Conservation (phyloP, 2,329 filamentous ascomycete species). For the Boeremia exigua region DNA sequence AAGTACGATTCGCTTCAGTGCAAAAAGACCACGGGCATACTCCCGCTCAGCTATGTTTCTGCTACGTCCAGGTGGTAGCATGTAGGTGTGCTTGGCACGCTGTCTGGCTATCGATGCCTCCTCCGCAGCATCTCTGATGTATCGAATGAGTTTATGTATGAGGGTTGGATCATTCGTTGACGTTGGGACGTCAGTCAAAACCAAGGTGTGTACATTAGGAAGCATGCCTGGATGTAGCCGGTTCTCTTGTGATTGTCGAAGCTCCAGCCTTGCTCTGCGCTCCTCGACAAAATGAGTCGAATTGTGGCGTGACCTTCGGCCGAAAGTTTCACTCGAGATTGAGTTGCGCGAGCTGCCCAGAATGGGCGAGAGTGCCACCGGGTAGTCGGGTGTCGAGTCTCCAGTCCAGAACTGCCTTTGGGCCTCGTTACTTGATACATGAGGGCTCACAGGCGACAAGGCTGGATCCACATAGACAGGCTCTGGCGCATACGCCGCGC, state of each 20-base stretch:
- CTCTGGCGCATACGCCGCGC: conserved; percentile 56
- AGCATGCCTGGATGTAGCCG: conserved; percentile 62
- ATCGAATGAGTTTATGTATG: conserved; percentile 54
- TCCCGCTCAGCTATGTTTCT: conserved; percentile 57
- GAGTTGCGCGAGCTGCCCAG: conserved; percentile 6
- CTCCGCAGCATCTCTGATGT: conserved; percentile 63
- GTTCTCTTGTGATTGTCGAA: conserved; percentile 41
- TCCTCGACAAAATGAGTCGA: conserved; percentile 38
- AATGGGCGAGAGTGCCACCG: conserved; percentile 25
- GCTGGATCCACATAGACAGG: conserved; percentile 39
- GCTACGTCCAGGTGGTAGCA: conserved; percentile 62
- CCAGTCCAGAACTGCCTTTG: conserved; percentile 6
- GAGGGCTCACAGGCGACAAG: conserved; percentile 24
- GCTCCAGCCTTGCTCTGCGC: conserved; percentile 35
- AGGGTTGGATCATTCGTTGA: conserved; percentile 52
- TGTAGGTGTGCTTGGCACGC: conserved; percentile 63
- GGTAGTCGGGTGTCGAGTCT: conserved; percentile 2
- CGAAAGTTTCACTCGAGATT: not conserved
- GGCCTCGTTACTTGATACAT: conserved; percentile 11
- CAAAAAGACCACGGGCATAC: conserved; percentile 60
- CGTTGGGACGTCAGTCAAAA: conserved; percentile 63
- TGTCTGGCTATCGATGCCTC: conserved; percentile 60
- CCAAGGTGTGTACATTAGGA: conserved; percentile 60
- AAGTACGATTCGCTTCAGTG: conserved; percentile 61
- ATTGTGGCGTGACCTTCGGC: conserved; percentile 27